These are phyloP conservation scores for Crithidia thermophila DNA, from an alignment of 208 protist genomes.

Conservation along the genomic window DNA sequence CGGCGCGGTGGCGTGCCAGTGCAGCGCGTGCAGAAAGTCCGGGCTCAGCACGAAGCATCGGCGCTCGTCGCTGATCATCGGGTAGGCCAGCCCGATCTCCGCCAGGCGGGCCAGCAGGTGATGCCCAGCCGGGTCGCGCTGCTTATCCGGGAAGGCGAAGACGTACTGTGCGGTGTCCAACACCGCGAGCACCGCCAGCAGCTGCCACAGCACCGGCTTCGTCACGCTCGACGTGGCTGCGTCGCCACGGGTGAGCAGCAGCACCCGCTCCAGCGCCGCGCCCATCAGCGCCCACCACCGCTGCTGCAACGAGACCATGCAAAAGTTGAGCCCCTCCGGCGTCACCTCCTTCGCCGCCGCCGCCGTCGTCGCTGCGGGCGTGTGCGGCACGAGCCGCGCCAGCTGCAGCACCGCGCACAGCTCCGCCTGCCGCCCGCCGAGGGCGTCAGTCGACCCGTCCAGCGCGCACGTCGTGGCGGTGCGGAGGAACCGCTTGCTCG, in stretches of 20 bases:
- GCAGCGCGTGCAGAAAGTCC: constrained; percentile 75
- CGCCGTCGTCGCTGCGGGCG: not conserved
- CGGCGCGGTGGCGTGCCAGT: constrained; percentile 62
- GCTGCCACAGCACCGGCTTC: constrained; percentile 67
- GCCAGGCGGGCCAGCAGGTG: constrained; percentile 76
- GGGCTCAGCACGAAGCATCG: constrained; percentile 79
- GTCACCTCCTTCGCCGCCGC: constrained; percentile 35
- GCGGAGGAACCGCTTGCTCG: constrained; percentile 61
- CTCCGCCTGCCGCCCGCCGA: constrained; percentile 34
- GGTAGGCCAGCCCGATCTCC: constrained; percentile 84
- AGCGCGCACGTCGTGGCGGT: constrained; percentile 64
- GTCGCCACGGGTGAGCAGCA: constrained; percentile 34
- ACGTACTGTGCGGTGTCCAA: constrained; percentile 60
- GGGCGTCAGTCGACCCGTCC: constrained; percentile 51
- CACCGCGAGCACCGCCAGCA: constrained; percentile 66
- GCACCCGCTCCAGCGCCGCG: constrained; percentile 72
- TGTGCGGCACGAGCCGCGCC: constrained; percentile 49
- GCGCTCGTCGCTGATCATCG: constrained; percentile 41
- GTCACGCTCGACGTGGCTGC: constrained; percentile 19
- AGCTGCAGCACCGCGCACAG: constrained; percentile 61
- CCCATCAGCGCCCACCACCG: constrained; percentile 87
- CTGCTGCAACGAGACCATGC: constrained; percentile 85
- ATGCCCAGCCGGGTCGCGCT: constrained; percentile 58
- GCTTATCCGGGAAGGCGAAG: constrained; percentile 61
- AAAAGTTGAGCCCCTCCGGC: constrained; percentile 75